Conservation (phyloP, 129 eudicot genomes). For the Chrysanthemum makinoi region DNA sequence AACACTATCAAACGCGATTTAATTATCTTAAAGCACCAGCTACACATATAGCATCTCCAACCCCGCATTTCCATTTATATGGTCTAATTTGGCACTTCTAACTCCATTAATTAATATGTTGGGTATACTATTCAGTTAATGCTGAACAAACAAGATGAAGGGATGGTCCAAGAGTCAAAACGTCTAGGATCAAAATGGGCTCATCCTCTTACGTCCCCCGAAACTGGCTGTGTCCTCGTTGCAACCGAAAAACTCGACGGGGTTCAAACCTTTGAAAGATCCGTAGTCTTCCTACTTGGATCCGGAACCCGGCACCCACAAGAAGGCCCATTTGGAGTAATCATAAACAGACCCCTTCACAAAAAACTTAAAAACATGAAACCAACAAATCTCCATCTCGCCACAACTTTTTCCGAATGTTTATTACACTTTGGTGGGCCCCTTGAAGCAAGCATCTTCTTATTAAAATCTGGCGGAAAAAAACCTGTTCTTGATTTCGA, state of each 20-base stretch:
- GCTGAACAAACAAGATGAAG: constrained; percentile 47
- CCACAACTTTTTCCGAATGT: constrained; percentile 80
- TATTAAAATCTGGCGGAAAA: constrained; percentile 46
- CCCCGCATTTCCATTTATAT: not conserved
- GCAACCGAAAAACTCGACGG: constrained; percentile 95
- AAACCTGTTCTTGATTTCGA: constrained; percentile 50
- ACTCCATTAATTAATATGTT: not conserved
- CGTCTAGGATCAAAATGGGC: constrained; percentile 91
- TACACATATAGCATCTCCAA: not conserved
- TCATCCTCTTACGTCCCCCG: constrained; percentile 82
- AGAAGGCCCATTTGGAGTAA: constrained; percentile 80
- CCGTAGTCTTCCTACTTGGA: constrained; percentile 81
- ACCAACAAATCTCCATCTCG: constrained; percentile 67
- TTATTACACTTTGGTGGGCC: constrained; percentile 93
- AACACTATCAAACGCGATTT: not conserved
- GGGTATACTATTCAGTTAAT: constrained; percentile 42
- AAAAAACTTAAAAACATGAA: constrained; percentile 81
- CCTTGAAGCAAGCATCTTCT: constrained; percentile 78
- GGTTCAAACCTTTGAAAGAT: constrained; percentile 74
- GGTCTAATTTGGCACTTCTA: not conserved
- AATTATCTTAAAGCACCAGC: not conserved
- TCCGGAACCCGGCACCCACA: constrained; percentile 79
- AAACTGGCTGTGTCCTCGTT: constrained; percentile 84
- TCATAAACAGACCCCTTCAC: constrained; percentile 77
- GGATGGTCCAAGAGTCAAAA: constrained; percentile 37